Evolutionary conservation across 2,329 filamentous ascomycete species (phyloP).

Genomic region (Zasmidium citrigriseum): DNA sequence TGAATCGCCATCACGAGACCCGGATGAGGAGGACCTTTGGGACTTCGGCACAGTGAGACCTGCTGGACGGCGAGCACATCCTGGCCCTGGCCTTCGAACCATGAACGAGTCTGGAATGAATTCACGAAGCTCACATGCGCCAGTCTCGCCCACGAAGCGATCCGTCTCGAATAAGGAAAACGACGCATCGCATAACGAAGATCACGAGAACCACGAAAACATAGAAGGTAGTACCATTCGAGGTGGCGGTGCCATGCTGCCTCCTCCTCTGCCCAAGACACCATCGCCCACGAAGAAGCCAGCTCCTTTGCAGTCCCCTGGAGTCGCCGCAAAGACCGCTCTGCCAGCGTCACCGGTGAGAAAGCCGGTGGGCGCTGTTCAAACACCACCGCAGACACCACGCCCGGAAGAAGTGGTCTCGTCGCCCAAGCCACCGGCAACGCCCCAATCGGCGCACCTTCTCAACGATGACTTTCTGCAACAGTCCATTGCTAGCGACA

Average conservation of each 20-base stretch:
- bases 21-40: conserved; percentile 85
- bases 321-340: conserved; percentile 45
- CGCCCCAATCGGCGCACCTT: conserved; percentile 33
- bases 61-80: conserved; percentile 58
- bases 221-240: conserved; percentile 14
- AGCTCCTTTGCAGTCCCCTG: conserved; percentile 37
- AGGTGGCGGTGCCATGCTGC: conserved; percentile 32
- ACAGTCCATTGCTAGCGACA: conserved; percentile 47
- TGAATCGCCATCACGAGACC: conserved; percentile 43
- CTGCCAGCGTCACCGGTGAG: conserved; percentile 50
- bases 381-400: conserved; percentile 36
- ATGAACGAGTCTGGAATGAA: conserved; percentile 85
- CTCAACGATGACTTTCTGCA: conserved; percentile 51
- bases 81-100: conserved; percentile 64
- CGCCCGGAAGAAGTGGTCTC: conserved; percentile 30
- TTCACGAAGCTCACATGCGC: conserved; percentile 54
- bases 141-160: conserved; percentile 41
- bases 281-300: conserved; percentile 46
- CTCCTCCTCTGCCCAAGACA: conserved; percentile 39
- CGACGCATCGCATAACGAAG: conserved; percentile 10
- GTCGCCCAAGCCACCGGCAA: conserved; percentile 34
- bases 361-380: conserved; percentile 31
- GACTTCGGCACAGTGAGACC: conserved; percentile 95
- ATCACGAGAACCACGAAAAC: conserved; percentile 38
- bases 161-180: conserved; percentile 38